Evolutionary conservation across 2,329 filamentous ascomycete genomes (phyloP), one percentile per base, ranked within the genome.

Genomic region (Davidsoniella neocaledoniae): DNA sequence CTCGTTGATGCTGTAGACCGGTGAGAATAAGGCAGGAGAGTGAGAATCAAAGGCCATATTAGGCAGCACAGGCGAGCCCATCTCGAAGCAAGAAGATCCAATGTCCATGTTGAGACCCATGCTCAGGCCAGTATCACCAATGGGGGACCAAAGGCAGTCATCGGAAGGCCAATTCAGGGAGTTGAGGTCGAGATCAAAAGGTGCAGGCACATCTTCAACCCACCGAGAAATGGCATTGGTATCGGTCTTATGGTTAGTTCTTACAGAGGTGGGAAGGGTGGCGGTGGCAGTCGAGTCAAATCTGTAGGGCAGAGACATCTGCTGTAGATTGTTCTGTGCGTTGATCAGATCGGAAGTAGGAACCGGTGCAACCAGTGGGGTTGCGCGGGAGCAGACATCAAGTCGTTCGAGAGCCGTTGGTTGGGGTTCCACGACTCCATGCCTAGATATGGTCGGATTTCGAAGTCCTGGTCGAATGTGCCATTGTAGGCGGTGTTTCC

Each of bases 1-100:
- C 16, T 7, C 42, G 26, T 33, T 33, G 26, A 33, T 33, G 26
- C 26, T 33, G 29, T 45, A 49, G 6, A 53, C 37, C 3, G 51
- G 51, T 3, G 51, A 53, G 12, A 53, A 49, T 2, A 47, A 12
- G 4, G 41, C 29, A 16, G 36, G 43, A 7, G 26, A 10, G 17
- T 41, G 42, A 14, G 48, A 46, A 7, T 45, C 44, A 23, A 48
- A 51, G n/a, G 49, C 44, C n/a, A 51, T 38, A 12, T 41, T 47
- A 5, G 49, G 48, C 12, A 48, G 33, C 5, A 45, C 39, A 36
- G 49, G 49, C 6, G 49, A 51, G 26, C 37, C 40, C 17, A 49
- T 49, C 7, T 43, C 38, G 12, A 49, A 21, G 9, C 46, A 49
- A 9, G 46, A 16, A 39, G 25, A 19, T 8, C 10, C 26, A 16